Conservation (phyloP, 164 flowering plant genomes). For the Umbilicus rupestris region DNA sequence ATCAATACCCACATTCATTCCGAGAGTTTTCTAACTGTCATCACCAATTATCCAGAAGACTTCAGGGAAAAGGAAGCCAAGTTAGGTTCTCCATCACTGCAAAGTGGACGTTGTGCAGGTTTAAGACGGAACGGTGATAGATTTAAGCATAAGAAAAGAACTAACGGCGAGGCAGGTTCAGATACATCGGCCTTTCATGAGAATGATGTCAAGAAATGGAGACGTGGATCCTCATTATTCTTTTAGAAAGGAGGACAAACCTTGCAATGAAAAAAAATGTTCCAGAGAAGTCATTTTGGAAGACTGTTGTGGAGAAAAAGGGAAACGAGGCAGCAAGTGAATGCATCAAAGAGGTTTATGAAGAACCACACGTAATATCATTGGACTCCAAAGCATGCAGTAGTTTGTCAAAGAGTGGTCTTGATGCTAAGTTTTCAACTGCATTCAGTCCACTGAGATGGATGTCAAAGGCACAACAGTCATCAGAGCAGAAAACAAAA, state of each 20-base stretch:
- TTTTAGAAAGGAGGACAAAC: neutral
- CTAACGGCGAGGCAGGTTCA: neutral
- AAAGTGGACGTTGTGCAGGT: neutral
- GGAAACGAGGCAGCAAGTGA: neutral
- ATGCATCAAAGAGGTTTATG: conserved; percentile 11
- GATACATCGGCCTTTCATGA: neutral
- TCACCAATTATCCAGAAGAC: neutral
- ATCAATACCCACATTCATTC: conserved; percentile 9
- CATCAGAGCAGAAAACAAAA: neutral
- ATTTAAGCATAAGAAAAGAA: neutral
- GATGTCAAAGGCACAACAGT: neutral
- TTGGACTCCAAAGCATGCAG: conserved; percentile 4
- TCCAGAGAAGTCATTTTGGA: neutral
- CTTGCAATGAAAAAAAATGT: neutral
- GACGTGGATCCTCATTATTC: neutral
- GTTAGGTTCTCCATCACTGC: conserved; percentile 10
- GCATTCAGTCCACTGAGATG: conserved; percentile 7
- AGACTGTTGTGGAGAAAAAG: conserved; percentile 13
- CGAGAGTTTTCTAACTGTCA: conserved; percentile 13
- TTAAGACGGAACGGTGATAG: neutral
- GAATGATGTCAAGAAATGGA: neutral
- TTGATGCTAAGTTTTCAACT: neutral
- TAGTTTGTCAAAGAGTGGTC: too few relatives aligned
- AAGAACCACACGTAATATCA: conserved; percentile 2
- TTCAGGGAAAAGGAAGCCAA: conserved; percentile 3